phyloP scores from a whole-genome alignment of 345 rosid genomes.

The Melaleuca alternifolia region DNA sequence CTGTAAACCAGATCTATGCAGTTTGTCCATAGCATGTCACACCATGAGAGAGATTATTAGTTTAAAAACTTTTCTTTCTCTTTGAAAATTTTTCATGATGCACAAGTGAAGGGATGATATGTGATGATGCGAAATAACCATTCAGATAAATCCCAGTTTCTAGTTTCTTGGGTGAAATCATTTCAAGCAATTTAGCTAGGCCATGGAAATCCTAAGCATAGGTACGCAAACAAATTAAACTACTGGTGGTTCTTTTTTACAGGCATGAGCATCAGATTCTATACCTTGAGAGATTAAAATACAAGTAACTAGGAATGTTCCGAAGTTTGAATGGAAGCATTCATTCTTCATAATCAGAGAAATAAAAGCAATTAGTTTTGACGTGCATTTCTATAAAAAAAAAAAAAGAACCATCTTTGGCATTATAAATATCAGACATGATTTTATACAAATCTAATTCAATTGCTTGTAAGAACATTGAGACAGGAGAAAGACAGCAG shows the following conservation, averaged over 20 bases:
- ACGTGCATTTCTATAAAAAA: neutral
- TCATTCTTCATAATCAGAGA: neutral
- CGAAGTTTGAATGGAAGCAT: neutral
- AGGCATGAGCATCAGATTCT: neutral
- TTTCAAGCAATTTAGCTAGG: neutral
- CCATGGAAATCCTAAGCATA: neutral
- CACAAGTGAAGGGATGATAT: neutral
- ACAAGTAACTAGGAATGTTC: neutral
- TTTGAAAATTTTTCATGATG: neutral
- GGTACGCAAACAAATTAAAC: neutral
- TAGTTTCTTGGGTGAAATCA: neutral
- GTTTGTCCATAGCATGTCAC: neutral
- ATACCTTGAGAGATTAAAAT: neutral
- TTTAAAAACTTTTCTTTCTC: neutral
- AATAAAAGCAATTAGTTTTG: neutral
- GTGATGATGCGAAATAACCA: neutral
- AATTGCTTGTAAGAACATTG: neutral
- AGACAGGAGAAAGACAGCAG: neutral
- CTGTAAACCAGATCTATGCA: neutral
- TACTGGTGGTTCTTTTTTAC: neutral
- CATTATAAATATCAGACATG: neutral
- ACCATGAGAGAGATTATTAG: neutral
- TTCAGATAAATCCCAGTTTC: neutral
- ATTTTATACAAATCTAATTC: neutral
- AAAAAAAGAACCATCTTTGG: neutral